These are phyloP conservation scores for Lentinus brumalis DNA, from an alignment of 768 basidiomycete genomes.

Conservation along the genomic window DNA sequence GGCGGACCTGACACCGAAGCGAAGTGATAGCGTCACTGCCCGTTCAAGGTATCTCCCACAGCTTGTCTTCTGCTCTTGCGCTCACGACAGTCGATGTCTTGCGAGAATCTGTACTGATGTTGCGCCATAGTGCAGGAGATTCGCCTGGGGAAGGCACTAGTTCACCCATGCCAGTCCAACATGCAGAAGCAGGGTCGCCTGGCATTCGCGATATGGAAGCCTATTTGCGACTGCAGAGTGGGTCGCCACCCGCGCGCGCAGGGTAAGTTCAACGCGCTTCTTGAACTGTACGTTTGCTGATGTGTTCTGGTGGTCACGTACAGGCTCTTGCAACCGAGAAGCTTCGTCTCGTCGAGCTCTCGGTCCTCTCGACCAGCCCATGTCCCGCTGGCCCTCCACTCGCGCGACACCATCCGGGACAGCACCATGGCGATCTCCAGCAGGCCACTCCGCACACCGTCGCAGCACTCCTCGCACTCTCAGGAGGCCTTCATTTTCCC, in stretches of 20 bases:
- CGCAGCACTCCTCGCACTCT: constrained; percentile 21
- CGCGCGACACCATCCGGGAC: constrained; percentile 64
- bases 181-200: constrained; percentile 3
- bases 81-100: constrained; percentile 2
- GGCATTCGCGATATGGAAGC: constrained; percentile 13
- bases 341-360: constrained; percentile 39
- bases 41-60: neutral
- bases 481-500: constrained; percentile 45
- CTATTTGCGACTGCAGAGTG: constrained; percentile 11
- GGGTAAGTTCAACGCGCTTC: neutral
- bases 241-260: constrained; percentile 14
- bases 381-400: constrained; percentile 42
- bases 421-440: constrained; percentile 68
- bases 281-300: no score
- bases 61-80: neutral
- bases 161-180: neutral
- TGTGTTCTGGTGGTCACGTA: constrained; percentile 9
- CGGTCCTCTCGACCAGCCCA: constrained; percentile 22
- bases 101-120: constrained; percentile 7
- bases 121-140: constrained; percentile 7
- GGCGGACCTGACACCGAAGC: no score
- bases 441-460: constrained; percentile 33
- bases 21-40: neutral
- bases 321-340: constrained; percentile 61
- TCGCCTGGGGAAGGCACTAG: neutral